Conservation (phyloP, 2,329 filamentous ascomycete species). For the Penicillium sp. region DNA sequence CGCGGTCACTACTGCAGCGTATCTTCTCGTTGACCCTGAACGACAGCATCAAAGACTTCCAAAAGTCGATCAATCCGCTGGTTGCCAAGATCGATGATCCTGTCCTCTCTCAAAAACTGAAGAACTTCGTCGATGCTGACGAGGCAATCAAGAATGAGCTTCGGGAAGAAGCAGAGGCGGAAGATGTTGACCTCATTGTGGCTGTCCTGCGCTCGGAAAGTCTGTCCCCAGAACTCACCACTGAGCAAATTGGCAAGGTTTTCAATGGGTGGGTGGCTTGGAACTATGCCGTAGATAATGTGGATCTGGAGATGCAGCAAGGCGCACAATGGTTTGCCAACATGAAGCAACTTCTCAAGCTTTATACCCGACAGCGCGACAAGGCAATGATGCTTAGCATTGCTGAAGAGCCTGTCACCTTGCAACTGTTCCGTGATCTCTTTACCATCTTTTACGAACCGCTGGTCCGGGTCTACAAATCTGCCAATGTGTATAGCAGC, state of each 20-base stretch:
- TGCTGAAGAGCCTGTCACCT: constrained; percentile 93
- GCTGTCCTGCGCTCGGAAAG: constrained; percentile 76
- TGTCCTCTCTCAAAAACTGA: constrained; percentile 75
- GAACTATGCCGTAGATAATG: constrained; percentile 88
- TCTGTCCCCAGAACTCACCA: constrained; percentile 66
- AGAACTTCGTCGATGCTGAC: constrained; percentile 70
- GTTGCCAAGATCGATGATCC: constrained; percentile 75
- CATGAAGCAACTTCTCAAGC: constrained; percentile 89
- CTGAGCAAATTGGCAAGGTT: constrained; percentile 75
- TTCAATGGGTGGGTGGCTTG: constrained; percentile 97
- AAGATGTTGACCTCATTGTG: constrained; percentile 81
- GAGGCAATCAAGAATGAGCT: constrained; percentile 73
- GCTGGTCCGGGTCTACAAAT: constrained; percentile 95
- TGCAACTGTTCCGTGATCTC: constrained; percentile 91
- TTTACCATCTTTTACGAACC: constrained; percentile 99
- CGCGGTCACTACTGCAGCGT: constrained; percentile 84
- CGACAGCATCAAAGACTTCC: constrained; percentile 82
- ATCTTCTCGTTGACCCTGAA: constrained; percentile 91
- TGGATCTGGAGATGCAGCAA: constrained; percentile 79
- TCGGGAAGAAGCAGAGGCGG: constrained; percentile 66
- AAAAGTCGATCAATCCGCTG: constrained; percentile 79
- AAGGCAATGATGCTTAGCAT: constrained; percentile 96
- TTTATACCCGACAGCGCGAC: constrained; percentile 85
- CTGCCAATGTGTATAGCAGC: constrained; percentile 94
- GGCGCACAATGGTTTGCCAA: constrained; percentile 91